Evolutionary conservation across 169 alveolate species (phyloP).

Genomic region (Perkinsus marinus): DNA sequence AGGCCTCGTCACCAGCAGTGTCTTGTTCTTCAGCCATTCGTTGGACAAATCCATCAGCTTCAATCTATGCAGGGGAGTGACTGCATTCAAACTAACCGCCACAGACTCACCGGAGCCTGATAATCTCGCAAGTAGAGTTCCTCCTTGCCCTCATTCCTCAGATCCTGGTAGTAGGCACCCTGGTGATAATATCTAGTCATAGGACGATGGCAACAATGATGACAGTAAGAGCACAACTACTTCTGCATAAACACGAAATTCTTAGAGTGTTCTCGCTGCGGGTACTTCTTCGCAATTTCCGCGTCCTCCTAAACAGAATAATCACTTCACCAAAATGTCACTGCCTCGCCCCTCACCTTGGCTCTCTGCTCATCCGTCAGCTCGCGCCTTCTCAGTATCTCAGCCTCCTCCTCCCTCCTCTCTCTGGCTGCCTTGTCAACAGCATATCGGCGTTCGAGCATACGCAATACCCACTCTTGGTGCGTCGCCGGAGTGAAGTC

Average conservation of each 20-base stretch:
- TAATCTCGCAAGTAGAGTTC: background rate
- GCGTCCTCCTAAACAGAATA: background rate
- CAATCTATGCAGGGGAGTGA: background rate
- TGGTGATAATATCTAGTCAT: background rate
- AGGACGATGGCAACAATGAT: background rate
- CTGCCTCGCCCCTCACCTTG: background rate
- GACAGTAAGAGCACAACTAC: background rate
- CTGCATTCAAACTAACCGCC: background rate
- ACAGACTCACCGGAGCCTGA: background rate
- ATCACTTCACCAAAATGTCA: background rate
- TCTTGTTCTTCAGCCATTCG: background rate
- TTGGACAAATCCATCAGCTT: background rate
- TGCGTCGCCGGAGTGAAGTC: background rate
- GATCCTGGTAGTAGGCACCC: background rate
- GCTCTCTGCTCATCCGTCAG: background rate
- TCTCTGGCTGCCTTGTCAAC: background rate
- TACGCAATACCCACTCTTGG: background rate
- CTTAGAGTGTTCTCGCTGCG: background rate
- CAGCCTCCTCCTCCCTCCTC: background rate
- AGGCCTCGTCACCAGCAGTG: background rate
- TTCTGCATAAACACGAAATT: background rate
- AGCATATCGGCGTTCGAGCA: background rate
- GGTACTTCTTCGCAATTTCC: background rate
- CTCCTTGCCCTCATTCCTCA: background rate
- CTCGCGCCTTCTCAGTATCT: background rate